phyloP scores from a whole-genome alignment of 495 filamentous ascomycete species.

The Hyaloscypha hepaticicola region DNA sequence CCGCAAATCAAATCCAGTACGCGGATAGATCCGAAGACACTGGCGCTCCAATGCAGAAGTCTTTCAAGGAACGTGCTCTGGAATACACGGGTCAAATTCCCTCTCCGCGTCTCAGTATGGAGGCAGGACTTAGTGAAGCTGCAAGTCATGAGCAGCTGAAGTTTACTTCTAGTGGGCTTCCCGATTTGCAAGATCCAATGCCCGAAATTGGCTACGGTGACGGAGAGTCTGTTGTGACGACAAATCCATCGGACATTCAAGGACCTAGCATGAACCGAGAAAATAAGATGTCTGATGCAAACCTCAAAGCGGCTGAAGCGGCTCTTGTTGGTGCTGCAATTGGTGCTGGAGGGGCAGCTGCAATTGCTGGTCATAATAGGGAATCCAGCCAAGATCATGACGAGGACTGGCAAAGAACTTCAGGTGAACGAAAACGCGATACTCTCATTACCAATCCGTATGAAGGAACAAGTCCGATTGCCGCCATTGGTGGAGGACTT shows the following conservation, averaged over 20 bases:
- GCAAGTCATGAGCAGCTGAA: conserved; percentile 53
- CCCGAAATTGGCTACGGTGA: conserved; percentile 61
- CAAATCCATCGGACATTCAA: conserved; percentile 66
- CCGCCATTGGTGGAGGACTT: conserved; percentile 47
- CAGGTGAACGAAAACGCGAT: conserved; percentile 54
- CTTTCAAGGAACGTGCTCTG: conserved; percentile 56
- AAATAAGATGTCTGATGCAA: conserved; percentile 24
- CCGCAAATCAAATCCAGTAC: conserved; percentile 31
- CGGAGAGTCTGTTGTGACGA: conserved; percentile 61
- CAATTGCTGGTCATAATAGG: conserved; percentile 44
- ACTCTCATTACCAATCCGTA: conserved; percentile 59
- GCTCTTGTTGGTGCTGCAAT: conserved; percentile 43
- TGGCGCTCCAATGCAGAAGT: conserved; percentile 37
- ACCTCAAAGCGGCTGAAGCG: conserved; percentile 39
- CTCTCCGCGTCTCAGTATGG: conserved; percentile 76
- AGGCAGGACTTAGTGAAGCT: conserved; percentile 60
- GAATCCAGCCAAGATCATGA: conserved; percentile 50
- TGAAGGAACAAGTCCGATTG: conserved; percentile 50
- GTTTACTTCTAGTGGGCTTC: conserved; percentile 63
- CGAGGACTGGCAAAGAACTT: conserved; percentile 55
- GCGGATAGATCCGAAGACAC: conserved; percentile 24
- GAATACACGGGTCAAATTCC: conserved; percentile 46
- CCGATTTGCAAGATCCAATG: conserved; percentile 59
- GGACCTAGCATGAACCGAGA: conserved; percentile 23
- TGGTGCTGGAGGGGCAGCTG: conserved; percentile 44